Percentiles rank a stretch among this genome's conserved stretches.
Conservation (phyloP, 75 land plant species). For the Pinus taeda region DNA sequence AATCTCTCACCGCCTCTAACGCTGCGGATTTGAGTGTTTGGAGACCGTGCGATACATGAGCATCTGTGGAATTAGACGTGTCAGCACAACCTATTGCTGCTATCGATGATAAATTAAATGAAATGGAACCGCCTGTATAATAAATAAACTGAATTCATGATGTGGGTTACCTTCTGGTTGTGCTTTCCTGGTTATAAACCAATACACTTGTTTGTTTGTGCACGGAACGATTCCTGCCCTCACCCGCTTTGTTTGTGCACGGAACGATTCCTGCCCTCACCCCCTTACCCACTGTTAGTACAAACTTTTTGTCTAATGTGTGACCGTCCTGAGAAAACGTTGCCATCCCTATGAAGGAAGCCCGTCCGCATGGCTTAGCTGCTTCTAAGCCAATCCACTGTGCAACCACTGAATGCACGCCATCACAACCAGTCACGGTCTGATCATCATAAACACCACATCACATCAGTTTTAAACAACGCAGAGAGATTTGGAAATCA, state of each 20-base stretch:
- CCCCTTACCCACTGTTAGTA: slow-evolving; percentile 24
- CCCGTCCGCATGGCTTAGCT: slow-evolving; percentile 26
- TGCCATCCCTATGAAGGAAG: slow-evolving; percentile 36
- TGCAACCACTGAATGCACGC: slow-evolving; percentile 58
- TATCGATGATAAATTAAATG: background rate
- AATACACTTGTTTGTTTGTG: slow-evolving; percentile 23
- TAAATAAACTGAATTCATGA: background rate
- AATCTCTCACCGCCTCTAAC: slow-evolving; percentile 7
- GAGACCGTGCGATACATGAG: background rate
- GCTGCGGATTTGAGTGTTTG: background rate
- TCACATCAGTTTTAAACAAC: background rate
- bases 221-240: too few relatives aligned
- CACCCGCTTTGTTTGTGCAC: slow-evolving; percentile 13
- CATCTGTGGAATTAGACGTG: background rate
- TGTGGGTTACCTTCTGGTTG: background rate
- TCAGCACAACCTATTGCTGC: too few relatives aligned
- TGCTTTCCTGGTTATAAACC: slow-evolving; percentile 38
- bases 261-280: slow-evolving; percentile 37
- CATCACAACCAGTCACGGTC: slow-evolving; percentile 62
- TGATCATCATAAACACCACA: background rate
- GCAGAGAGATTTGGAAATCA: too few relatives aligned
- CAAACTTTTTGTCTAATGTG: slow-evolving; percentile 8
- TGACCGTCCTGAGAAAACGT: slow-evolving; percentile 34
- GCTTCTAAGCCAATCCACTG: slow-evolving; percentile 34
- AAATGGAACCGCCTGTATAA: background rate